phyloP scores from a whole-genome alignment of 208 protist species.

The Acanthamoeba royreba region DNA sequence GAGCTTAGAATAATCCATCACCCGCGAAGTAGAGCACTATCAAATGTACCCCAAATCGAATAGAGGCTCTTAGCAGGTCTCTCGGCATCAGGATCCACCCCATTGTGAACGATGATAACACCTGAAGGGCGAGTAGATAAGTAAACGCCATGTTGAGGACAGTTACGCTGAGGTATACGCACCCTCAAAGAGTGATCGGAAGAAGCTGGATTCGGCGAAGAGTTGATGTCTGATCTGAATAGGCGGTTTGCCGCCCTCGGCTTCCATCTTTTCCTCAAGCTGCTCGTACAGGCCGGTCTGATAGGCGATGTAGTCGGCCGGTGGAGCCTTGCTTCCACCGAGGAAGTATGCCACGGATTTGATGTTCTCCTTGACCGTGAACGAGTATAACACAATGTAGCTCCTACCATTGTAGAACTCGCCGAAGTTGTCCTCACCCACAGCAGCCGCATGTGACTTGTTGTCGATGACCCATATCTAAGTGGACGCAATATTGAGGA shows the following conservation, averaged over 20 bases:
- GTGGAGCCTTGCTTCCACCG: constrained; percentile 22
- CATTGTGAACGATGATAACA: background rate
- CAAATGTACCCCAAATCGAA: background rate
- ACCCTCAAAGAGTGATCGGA: constrained; percentile 48
- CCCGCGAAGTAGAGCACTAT: no score
- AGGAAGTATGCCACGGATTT: constrained; percentile 56
- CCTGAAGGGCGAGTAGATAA: background rate
- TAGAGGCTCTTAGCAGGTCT: background rate
- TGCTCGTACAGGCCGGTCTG: constrained; percentile 51
- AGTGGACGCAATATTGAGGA: background rate
- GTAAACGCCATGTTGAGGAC: background rate
- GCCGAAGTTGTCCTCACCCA: constrained; percentile 22
- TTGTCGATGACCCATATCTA: constrained; percentile 42
- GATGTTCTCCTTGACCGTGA: background rate
- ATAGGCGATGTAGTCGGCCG: constrained; percentile 25
- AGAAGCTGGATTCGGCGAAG: constrained; percentile 38
- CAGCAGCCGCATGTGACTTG: constrained; percentile 32
- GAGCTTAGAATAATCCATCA: no score
- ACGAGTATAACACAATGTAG: constrained; percentile 64
- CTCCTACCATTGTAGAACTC: constrained; percentile 42
- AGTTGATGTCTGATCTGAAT: constrained; percentile 53
- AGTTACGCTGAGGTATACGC: background rate
- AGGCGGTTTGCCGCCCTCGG: background rate
- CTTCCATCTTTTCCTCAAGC: constrained; percentile 45
- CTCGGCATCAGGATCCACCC: background rate